Conservation (phyloP, 495 filamentous ascomycete species). For the Chaetomium cochliodes region DNA sequence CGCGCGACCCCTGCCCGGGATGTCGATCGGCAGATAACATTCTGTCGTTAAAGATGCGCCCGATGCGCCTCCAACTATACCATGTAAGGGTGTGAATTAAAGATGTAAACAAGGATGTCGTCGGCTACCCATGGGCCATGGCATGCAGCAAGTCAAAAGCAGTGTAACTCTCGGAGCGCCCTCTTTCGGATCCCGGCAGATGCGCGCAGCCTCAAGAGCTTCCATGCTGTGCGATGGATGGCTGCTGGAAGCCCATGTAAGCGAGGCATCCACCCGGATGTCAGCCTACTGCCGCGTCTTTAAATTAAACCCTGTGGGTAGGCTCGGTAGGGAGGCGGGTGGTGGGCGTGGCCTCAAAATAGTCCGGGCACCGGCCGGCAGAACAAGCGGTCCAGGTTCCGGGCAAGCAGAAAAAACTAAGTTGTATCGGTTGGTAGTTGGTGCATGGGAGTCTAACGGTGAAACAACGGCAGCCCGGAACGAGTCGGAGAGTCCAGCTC, state of each 20-base stretch:
- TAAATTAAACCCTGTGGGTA: neutral
- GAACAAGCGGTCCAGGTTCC: slow-evolving; percentile 4
- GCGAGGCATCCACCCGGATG: slow-evolving; percentile 13
- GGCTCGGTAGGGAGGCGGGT: too few species aligned
- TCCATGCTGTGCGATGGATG: slow-evolving; percentile 13
- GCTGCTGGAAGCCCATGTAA: slow-evolving; percentile 3
- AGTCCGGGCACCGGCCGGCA: slow-evolving; percentile 6
- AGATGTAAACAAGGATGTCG: slow-evolving; percentile 17
- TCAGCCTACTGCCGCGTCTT: neutral
- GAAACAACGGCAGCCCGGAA: slow-evolving; percentile 20
- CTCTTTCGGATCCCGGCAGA: slow-evolving; percentile 26
- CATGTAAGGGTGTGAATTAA: neutral
- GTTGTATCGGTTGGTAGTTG: slow-evolving; percentile 1
- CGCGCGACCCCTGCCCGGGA: neutral
- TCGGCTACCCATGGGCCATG: neutral
- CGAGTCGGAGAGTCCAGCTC: neutral
- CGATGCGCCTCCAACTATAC: neutral
- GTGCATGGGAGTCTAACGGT: neutral
- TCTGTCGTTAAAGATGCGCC: neutral
- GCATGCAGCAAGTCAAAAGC: neutral
- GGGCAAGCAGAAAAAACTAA: neutral
- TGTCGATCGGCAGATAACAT: slow-evolving; percentile 19
- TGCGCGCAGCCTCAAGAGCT: slow-evolving; percentile 7
- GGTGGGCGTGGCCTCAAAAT: slow-evolving; percentile 5
- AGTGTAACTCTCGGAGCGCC: slow-evolving; percentile 17